A percentile compares a stretch with the other conserved stretches of the same genome.
phyloP scores from a whole-genome alignment of 139 green algal genomes.

The Coelastrella sp. region DNA sequence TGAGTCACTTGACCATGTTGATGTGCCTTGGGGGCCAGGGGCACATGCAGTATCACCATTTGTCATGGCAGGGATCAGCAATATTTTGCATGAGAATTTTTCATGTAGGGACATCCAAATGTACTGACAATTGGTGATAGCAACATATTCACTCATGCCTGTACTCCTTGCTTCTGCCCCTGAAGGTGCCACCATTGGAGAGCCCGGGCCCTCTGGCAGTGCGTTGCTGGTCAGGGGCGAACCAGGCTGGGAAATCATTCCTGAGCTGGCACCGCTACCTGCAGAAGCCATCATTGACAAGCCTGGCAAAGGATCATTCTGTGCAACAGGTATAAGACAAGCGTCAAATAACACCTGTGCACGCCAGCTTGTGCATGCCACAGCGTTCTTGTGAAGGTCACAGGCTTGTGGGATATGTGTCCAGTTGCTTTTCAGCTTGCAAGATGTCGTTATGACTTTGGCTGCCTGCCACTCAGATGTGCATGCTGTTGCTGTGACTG shows the following conservation, averaged over 20 bases:
- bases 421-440: too few relatives aligned
- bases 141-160: background rate
- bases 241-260: slow-evolving; percentile 77
- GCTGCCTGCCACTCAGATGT: background rate
- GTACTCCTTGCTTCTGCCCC: background rate
- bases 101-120: too few relatives aligned
- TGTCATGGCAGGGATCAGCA: too few relatives aligned
- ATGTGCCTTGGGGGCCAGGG: background rate
- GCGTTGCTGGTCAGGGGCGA: slow-evolving; percentile 69
- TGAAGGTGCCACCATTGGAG: slow-evolving; percentile 68
- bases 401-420: background rate
- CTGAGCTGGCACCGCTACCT: slow-evolving; percentile 63
- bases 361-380: too few relatives aligned
- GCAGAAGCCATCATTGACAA: slow-evolving; percentile 77
- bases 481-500: slow-evolving; percentile 20
- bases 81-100: too few relatives aligned
- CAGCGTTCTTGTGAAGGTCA: background rate
- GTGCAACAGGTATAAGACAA: slow-evolving; percentile 57
- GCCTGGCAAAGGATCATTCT: slow-evolving; percentile 77
- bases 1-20: background rate
- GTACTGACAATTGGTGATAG: too few relatives aligned
- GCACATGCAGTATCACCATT: too few relatives aligned
- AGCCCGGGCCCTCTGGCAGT: slow-evolving; percentile 57
- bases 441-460: too few relatives aligned
- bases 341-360: too few relatives aligned